Percentiles rank a stretch among this genome's conserved stretches.
Conservation (phyloP, 768 basidiomycete species). For the Naganishia antarctica region DNA sequence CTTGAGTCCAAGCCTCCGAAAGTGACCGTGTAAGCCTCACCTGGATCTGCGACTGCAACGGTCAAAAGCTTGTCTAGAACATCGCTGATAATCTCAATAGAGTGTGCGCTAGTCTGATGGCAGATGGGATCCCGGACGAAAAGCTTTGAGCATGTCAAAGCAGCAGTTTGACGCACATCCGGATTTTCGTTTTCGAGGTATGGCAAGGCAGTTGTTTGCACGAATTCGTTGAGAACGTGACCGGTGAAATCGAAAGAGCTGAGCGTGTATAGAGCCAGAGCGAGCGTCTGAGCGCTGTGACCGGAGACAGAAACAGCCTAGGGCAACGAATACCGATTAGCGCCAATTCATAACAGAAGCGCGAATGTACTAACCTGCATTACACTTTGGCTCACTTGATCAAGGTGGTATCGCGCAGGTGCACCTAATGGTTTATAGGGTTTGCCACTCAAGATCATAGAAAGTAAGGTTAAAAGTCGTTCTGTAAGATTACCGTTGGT, state of each 20-base stretch:
- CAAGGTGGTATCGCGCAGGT: conserved; percentile 57
- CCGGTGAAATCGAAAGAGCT: conserved; percentile 93
- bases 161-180: conserved; percentile 82
- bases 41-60: conserved; percentile 92
- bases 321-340: background rate
- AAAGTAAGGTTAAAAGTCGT: conserved; percentile 79
- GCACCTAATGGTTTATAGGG: conserved; percentile 83
- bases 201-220: conserved; percentile 80
- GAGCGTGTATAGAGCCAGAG: conserved; percentile 77
- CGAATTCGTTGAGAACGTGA: conserved; percentile 91
- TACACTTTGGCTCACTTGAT: conserved; percentile 28
- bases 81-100: conserved; percentile 94
- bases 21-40: conserved; percentile 54
- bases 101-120: conserved; percentile 89
- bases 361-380: conserved; percentile 20
- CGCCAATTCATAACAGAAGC: background rate
- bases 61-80: conserved; percentile 94
- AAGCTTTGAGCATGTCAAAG: conserved; percentile 81
- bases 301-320: conserved; percentile 18
- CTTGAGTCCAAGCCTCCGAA: background rate
- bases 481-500: conserved; percentile 55
- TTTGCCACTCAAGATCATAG: conserved; percentile 72
- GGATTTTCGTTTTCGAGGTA: conserved; percentile 88
- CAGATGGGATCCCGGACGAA: conserved; percentile 94
- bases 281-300: conserved; percentile 53